A percentile compares a stretch with the other conserved stretches of the same genome.
Evolutionary conservation across 352 stramenopile genomes (phyloP).

Genomic region (Phytophthora colocasiae): DNA sequence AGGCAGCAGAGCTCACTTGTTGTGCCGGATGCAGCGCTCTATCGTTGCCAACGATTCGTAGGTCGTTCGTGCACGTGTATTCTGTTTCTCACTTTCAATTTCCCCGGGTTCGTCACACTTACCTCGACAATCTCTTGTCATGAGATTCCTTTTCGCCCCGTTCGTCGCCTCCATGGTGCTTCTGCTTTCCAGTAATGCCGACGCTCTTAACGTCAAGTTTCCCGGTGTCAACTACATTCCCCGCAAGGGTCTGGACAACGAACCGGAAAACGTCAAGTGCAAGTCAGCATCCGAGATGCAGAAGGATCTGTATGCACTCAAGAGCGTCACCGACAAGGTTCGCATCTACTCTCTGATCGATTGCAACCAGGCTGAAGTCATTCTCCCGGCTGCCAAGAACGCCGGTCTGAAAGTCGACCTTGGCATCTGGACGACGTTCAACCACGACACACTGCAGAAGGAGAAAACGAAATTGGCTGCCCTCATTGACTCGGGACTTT

Average conservation of each 20-base stretch:
- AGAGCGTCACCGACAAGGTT: constrained; percentile 55
- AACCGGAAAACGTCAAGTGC: constrained; percentile 43
- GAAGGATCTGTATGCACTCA: constrained; percentile 61
- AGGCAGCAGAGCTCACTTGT: neutral
- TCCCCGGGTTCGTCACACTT: neutral
- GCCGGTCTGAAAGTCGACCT: constrained; percentile 62
- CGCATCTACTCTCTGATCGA: constrained; percentile 76
- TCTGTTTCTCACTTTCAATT: neutral
- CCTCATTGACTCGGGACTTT: constrained; percentile 47
- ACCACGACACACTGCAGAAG: constrained; percentile 41
- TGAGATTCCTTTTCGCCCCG: constrained; percentile 42
- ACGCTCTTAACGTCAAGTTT: constrained; percentile 63
- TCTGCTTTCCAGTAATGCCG: constrained; percentile 6
- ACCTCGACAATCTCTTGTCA: constrained; percentile 1
- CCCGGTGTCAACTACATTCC: constrained; percentile 83
- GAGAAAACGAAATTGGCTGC: constrained; percentile 53
- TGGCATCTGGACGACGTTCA: constrained; percentile 65
- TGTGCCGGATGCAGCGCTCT: neutral
- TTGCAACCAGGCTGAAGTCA: constrained; percentile 50
- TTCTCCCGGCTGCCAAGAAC: constrained; percentile 56
- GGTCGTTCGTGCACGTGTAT: neutral
- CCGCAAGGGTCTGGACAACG: constrained; percentile 64
- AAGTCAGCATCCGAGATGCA: constrained; percentile 54
- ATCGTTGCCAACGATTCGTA: neutral
- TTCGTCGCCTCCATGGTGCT: constrained; percentile 28